phyloP scores from a whole-genome alignment of 441 rosid species.

The Populus tomentosa region DNA sequence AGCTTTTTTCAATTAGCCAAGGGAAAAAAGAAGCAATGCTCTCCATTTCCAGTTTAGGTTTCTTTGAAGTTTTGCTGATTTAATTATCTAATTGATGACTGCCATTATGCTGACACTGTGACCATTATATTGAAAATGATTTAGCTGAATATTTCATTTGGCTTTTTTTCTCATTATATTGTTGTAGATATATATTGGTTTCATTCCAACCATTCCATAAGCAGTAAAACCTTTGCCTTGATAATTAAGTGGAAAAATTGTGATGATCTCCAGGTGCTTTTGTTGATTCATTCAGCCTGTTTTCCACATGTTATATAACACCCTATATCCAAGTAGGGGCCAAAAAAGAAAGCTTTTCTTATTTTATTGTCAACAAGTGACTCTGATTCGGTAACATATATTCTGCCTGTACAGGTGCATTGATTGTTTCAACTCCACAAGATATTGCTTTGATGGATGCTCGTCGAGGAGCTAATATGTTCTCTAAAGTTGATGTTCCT shows the following conservation, averaged over 20 bases:
- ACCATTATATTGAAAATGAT: not conserved
- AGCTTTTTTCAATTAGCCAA: not conserved
- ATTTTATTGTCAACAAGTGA: not conserved
- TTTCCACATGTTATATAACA: too few species aligned
- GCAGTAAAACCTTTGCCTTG: too few species aligned
- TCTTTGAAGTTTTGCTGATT: not conserved
- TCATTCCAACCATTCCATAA: too few species aligned
- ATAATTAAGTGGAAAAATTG: too few species aligned
- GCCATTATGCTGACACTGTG: not conserved
- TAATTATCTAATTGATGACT: not conserved
- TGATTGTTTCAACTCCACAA: conserved; percentile 96
- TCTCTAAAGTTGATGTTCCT: conserved; percentile 87
- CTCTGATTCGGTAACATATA: too few species aligned
- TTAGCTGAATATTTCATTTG: too few species aligned
- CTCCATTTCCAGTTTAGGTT: not conserved
- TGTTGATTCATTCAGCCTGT: too few species aligned
- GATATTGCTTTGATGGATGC: conserved; percentile 95
- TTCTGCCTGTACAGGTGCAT: conserved; percentile 49
- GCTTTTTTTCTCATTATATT: too few species aligned
- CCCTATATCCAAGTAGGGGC: too few species aligned
- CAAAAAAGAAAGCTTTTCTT: not conserved
- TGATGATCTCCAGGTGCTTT: too few species aligned
- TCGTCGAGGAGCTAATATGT: conserved; percentile 83
- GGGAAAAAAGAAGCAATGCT: not conserved
- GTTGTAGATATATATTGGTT: too few species aligned